These are phyloP conservation scores for Beta macrorhiza DNA, from an alignment of 179 eudicot genomes.

Conservation along the genomic window DNA sequence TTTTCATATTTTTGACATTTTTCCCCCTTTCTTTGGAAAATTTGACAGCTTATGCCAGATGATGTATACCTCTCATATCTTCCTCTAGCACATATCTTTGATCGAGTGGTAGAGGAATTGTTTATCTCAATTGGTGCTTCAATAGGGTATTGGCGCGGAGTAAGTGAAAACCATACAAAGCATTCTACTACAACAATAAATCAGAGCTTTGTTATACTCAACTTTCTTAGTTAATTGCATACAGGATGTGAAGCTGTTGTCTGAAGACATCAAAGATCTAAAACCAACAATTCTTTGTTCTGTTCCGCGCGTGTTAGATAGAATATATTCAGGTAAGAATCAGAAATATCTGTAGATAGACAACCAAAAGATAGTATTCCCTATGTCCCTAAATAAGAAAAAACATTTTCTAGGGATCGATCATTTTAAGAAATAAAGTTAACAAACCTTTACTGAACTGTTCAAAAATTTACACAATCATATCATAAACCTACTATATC, in stretches of 20 bases:
- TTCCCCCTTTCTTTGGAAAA: not conserved
- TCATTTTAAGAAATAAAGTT: too few relatives aligned
- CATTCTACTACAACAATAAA: not conserved
- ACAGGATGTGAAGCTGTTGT: conserved; percentile 75
- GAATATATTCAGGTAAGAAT: conserved; percentile 74
- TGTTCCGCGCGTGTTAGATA: conserved; percentile 89
- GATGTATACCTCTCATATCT: conserved; percentile 93
- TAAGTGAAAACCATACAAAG: conserved; percentile 33
- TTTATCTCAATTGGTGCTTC: conserved; percentile 81
- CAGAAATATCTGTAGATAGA: not conserved
- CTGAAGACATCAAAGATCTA: conserved; percentile 73
- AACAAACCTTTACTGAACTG: too few relatives aligned
- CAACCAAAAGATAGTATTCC: not conserved
- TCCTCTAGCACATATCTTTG: conserved; percentile 95
- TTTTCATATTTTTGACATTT: conserved; percentile 7
- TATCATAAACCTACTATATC: too few relatives aligned
- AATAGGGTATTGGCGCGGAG: conserved; percentile 96
- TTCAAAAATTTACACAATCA: too few relatives aligned
- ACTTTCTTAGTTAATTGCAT: conserved; percentile 14
- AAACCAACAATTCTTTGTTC: conserved; percentile 82
- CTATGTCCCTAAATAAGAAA: too few relatives aligned
- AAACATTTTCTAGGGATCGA: too few relatives aligned
- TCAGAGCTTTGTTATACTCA: not conserved
- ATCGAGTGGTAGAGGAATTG: conserved; percentile 78
- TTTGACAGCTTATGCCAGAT: conserved; percentile 49